These are phyloP conservation scores for Xerocomellus amylosporus DNA, from an alignment of 768 basidiomycete genomes.

Conservation along the genomic window DNA sequence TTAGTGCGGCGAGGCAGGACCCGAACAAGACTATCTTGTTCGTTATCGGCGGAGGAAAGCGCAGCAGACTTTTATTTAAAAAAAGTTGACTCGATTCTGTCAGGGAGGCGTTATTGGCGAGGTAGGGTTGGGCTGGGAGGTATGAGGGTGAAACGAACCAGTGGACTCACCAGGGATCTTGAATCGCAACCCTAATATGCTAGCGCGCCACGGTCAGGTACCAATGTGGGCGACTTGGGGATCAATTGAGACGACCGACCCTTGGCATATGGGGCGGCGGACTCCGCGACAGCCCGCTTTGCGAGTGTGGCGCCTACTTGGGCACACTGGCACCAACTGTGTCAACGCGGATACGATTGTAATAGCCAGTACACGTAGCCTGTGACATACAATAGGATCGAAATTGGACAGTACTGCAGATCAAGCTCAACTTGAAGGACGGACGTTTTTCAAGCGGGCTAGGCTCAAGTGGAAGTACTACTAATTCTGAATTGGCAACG, in stretches of 20 bases:
- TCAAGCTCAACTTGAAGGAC: not conserved
- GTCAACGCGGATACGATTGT: not conserved
- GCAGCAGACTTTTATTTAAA: constrained; percentile 1
- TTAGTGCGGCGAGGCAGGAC: constrained; percentile 1
- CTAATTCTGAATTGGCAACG: not conserved
- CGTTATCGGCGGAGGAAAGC: constrained; percentile 15
- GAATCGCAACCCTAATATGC: not conserved
- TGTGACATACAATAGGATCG: not conserved
- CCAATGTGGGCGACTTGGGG: not conserved
- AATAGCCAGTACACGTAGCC: not conserved
- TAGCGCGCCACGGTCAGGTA: constrained; percentile 13
- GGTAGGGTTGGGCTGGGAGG: not conserved
- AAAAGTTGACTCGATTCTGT: constrained; percentile 2
- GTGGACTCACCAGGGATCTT: not conserved
- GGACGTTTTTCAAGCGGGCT: not conserved
- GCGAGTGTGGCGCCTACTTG: not conserved
- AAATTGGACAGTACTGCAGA: not conserved
- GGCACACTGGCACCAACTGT: not conserved
- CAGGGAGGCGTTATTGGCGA: constrained; percentile 2
- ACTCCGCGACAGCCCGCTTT: not conserved
- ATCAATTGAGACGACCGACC: constrained; percentile 8
- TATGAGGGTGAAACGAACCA: constrained; percentile 13
- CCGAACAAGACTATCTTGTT: constrained; percentile 1
- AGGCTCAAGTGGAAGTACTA: not conserved
- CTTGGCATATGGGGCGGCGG: not conserved